Conservation (phyloP, 75 land plant species). For the Picea sitchensis region DNA sequence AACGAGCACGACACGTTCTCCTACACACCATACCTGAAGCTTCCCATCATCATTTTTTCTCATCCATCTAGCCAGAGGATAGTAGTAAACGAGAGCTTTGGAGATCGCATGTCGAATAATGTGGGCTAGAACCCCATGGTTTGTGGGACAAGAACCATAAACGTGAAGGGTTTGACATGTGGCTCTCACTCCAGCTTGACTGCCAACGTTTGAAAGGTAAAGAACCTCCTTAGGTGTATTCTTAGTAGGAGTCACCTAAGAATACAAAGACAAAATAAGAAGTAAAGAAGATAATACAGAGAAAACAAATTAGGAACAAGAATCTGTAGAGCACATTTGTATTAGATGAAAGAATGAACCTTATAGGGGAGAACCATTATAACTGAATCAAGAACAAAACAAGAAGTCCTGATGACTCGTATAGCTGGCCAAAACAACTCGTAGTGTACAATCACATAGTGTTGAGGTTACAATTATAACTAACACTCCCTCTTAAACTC, state of each 20-base stretch:
- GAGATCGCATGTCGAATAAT: slow-evolving; percentile 51
- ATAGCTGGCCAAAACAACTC: too few species aligned
- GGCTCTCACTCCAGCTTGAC: slow-evolving; percentile 61
- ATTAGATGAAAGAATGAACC: too few species aligned
- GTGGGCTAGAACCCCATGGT: slow-evolving; percentile 38
- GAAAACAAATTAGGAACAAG: too few species aligned
- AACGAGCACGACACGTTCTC: slow-evolving; percentile 81
- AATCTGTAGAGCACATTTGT: too few species aligned
- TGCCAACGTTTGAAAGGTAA: slow-evolving; percentile 70
- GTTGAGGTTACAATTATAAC: too few species aligned
- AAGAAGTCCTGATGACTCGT: too few species aligned
- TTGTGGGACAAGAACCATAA: slow-evolving; percentile 35
- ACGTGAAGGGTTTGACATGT: slow-evolving; percentile 44
- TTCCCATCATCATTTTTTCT: slow-evolving; percentile 62
- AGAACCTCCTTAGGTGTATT: slow-evolving; percentile 56
- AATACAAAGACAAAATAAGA: too few species aligned
- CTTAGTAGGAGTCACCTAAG: slow-evolving; percentile 43
- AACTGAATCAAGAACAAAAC: too few species aligned
- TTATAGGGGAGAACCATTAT: too few species aligned
- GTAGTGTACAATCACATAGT: too few species aligned
- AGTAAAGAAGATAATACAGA: too few species aligned
- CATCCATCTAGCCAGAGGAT: slow-evolving; percentile 79
- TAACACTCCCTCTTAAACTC: too few species aligned
- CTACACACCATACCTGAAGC: slow-evolving; percentile 66
- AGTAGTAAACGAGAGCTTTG: slow-evolving; percentile 63